Evolutionary conservation across 768 basidiomycete species (phyloP).

Genomic region (Rhizopogon roseolus): DNA sequence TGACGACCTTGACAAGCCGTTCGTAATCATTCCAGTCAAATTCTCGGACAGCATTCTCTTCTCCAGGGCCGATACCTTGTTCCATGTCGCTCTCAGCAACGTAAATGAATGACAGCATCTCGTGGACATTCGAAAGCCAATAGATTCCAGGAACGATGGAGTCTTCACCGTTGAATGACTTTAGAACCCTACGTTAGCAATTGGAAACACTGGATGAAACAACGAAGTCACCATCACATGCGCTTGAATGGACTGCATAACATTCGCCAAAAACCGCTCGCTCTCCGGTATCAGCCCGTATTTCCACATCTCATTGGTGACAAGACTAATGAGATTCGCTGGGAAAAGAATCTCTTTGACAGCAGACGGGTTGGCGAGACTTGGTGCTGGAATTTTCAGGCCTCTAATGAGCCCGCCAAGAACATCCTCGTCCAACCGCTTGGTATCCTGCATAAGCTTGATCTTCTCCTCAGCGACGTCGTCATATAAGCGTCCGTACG

Average conservation of each 20-base stretch:
- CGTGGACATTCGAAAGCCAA: constrained; percentile 99
- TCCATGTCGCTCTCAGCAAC: constrained; percentile 99
- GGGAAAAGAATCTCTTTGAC: constrained; percentile 99
- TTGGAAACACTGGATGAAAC: neutral
- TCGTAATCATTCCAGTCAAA: constrained; percentile 99
- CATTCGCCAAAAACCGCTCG: constrained; percentile 96
- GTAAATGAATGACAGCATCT: constrained; percentile 98
- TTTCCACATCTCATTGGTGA: constrained; percentile 99
- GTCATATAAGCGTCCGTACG: constrained; percentile 73
- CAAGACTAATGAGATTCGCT: constrained; percentile 92
- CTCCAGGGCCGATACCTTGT: constrained; percentile 95
- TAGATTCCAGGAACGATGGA: constrained; percentile 95
- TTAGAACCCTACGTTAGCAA: constrained; percentile 4
- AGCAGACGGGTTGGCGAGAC: constrained; percentile 84
- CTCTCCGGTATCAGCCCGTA: constrained; percentile 95
- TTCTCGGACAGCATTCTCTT: constrained; percentile 84
- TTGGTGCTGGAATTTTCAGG: constrained; percentile 90
- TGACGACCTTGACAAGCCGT: constrained; percentile 93
- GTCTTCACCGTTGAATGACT: constrained; percentile 93
- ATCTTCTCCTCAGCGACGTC: constrained; percentile 96
- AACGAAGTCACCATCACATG: constrained; percentile 86
- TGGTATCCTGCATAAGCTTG: constrained; percentile 84
- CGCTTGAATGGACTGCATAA: constrained; percentile 96
- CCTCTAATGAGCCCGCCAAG: constrained; percentile 85
- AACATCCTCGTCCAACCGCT: constrained; percentile 89